A percentile compares a stretch with the other conserved stretches of the same genome.
Evolutionary conservation across 2,329 filamentous ascomycete genomes (phyloP).

Genomic region (Fusarium brachygibbosum): DNA sequence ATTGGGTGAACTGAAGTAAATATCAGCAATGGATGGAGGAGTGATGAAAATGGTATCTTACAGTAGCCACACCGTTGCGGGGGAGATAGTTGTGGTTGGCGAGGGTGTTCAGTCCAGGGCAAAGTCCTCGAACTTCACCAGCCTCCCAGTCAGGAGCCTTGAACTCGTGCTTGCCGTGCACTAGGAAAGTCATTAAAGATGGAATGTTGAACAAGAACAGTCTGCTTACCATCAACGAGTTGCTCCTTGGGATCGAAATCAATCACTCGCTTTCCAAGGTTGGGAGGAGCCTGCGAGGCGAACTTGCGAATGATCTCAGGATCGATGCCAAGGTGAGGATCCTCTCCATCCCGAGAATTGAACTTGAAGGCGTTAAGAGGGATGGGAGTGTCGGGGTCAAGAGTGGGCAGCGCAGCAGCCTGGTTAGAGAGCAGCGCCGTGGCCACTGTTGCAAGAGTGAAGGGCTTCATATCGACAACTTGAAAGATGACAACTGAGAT

Average conservation of each 20-base stretch:
- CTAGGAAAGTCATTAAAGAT: background rate
- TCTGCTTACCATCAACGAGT: conserved; percentile 30
- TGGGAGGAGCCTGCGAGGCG: conserved; percentile 27
- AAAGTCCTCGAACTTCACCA: conserved; percentile 40
- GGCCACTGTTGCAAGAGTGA: conserved; percentile 22
- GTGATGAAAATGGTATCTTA: background rate
- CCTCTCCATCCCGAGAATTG: background rate
- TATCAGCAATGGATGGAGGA: background rate
- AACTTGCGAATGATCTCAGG: conserved; percentile 39
- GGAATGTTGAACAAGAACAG: fast-evolving
- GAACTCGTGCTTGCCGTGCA: conserved; percentile 36
- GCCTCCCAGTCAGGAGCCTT: conserved; percentile 27
- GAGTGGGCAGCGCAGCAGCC: conserved; percentile 18
- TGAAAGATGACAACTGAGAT: background rate
- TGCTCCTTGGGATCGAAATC: conserved; percentile 36
- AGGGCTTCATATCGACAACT: conserved; percentile 28
- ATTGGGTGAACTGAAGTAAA: conserved; percentile 9
- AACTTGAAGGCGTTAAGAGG: conserved; percentile 37
- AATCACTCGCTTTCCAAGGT: conserved; percentile 19
- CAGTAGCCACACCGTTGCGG: conserved; percentile 42
- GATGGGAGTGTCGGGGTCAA: conserved; percentile 28
- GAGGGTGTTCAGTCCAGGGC: conserved; percentile 39
- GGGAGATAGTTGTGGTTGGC: conserved; percentile 45
- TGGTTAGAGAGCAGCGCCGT: conserved; percentile 29
- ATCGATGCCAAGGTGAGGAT: conserved; percentile 35